phyloP scores from a whole-genome alignment of 2,329 filamentous ascomycete genomes.

The Sporothrix phasma region DNA sequence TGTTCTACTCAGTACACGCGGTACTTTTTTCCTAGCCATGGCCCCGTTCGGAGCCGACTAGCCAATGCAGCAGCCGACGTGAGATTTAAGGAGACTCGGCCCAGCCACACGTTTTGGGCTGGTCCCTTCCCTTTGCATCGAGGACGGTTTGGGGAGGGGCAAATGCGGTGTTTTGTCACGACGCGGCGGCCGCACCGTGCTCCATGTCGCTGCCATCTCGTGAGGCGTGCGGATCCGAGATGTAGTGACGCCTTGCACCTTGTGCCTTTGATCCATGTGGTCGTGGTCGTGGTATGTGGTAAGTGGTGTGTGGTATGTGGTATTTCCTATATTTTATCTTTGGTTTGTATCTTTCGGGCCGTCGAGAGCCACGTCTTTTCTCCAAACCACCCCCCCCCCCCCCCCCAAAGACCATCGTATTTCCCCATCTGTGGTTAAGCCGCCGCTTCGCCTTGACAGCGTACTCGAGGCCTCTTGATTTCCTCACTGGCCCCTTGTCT shows the following conservation, averaged over 20 bases:
- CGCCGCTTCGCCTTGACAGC: not conserved
- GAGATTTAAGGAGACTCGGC: not conserved
- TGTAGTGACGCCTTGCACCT: no score
- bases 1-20: no score
- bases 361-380: not conserved
- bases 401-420: not conserved
- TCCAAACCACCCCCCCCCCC: no score
- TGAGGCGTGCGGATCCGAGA: no score
- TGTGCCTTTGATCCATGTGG: no score
- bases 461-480: constrained; percentile 3
- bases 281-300: no score
- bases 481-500: not conserved
- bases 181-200: no score
- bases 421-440: not conserved
- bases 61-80: not conserved
- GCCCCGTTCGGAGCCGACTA: not conserved
- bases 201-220: no score
- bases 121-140: not conserved
- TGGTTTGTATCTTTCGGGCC: not conserved
- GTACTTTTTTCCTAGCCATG: not conserved
- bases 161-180: not conserved
- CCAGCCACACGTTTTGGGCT: not conserved
- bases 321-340: no score
- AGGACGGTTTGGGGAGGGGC: not conserved
- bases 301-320: no score